phyloP scores from a whole-genome alignment of 2,329 filamentous ascomycete species.

The Trichocomaceae sp. region DNA sequence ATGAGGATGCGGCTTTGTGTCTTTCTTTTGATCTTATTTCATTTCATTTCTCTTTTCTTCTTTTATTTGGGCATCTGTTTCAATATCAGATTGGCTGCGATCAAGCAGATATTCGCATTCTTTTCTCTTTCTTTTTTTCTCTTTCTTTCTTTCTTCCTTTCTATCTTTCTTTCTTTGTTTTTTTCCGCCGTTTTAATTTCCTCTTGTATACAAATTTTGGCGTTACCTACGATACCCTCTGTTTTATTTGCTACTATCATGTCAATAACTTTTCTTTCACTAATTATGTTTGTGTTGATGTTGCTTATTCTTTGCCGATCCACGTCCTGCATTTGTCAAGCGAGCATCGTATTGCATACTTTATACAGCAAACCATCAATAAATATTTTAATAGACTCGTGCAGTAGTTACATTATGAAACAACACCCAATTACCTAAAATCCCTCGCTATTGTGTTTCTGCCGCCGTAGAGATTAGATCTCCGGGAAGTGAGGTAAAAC shows the following conservation, averaged over 20 bases:
- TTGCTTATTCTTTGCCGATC: background rate
- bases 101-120: background rate
- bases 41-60: constrained; percentile 1
- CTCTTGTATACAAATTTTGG: background rate
- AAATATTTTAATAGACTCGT: background rate
- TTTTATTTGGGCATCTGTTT: background rate
- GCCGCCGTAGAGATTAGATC: too few species aligned
- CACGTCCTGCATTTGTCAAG: background rate
- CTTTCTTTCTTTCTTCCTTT: background rate
- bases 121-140: background rate
- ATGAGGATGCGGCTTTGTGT: background rate
- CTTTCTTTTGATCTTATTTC: background rate
- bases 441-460: background rate
- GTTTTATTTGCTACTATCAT: background rate
- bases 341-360: background rate
- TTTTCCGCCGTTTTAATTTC: background rate
- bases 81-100: background rate
- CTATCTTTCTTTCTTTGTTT: background rate
- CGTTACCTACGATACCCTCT: background rate
- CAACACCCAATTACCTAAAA: background rate
- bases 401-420: background rate
- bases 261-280: background rate
- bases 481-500: too few species aligned
- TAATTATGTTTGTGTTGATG: background rate
- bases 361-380: background rate